Conservation (phyloP, 177 flowering plant genomes). For the Vitis hybrid region DNA sequence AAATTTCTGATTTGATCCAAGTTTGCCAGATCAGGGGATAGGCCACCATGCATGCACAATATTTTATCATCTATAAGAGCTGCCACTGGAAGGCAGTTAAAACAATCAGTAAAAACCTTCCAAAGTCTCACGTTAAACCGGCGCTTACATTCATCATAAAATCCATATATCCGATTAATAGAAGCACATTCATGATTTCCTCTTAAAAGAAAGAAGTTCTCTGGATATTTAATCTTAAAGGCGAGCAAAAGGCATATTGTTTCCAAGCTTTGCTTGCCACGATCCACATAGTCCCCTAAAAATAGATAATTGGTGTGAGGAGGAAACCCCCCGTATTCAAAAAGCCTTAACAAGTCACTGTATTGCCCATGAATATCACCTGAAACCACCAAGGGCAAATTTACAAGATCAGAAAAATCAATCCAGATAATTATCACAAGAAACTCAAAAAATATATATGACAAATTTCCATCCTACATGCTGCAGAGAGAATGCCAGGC, state of each 20-base stretch:
- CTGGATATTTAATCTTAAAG: conserved; percentile 81
- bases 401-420: background rate
- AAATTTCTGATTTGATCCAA: conserved; percentile 71
- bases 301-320: conserved; percentile 83
- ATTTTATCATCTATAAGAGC: conserved; percentile 83
- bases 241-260: conserved; percentile 89
- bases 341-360: conserved; percentile 81
- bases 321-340: conserved; percentile 89
- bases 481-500: too few species aligned
- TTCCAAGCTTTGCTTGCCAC: conserved; percentile 89
- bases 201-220: conserved; percentile 80
- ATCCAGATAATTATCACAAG: background rate
- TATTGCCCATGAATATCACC: conserved; percentile 96
- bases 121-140: conserved; percentile 81
- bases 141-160: conserved; percentile 88
- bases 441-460: background rate
- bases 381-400: conserved; percentile 19
- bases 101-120: conserved; percentile 76
- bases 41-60: conserved; percentile 91
- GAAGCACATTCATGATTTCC: conserved; percentile 91
- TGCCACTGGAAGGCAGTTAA: conserved; percentile 84
- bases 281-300: conserved; percentile 90
- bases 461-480: background rate
- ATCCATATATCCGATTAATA: conserved; percentile 87
- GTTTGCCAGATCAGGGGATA: conserved; percentile 65